A percentile compares a stretch with the other conserved stretches of the same genome.
Evolutionary conservation across 2,329 filamentous ascomycete genomes (phyloP).

Genomic region (Ceratocystis alfenasii): DNA sequence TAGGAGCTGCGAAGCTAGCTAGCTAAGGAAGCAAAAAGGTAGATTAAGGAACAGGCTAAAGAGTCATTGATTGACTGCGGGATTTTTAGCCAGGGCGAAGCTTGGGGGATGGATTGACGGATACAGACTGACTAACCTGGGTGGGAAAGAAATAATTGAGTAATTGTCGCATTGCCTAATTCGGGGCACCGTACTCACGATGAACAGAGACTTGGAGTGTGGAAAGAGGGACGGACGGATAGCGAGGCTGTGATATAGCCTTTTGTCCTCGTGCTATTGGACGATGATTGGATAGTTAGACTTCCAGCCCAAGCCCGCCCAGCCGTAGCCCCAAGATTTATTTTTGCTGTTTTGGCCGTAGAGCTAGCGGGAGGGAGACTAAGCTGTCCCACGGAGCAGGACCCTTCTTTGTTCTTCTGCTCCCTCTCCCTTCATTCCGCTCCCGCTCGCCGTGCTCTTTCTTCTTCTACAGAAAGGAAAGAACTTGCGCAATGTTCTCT

Average conservation of each 20-base stretch:
- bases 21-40: not conserved
- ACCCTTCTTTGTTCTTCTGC: not conserved
- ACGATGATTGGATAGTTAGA: not conserved
- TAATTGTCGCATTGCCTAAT: too few species aligned
- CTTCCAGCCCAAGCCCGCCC: not conserved
- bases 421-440: not conserved
- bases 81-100: not conserved
- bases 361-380: not conserved
- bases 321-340: not conserved
- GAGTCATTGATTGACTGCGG: not conserved
- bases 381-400: not conserved
- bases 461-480: not conserved
- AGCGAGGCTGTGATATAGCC: not conserved
- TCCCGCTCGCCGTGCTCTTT: not conserved
- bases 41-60: slow-evolving; percentile 1
- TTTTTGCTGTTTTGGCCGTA: not conserved
- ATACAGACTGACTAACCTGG: too few species aligned
- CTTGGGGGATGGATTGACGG: too few species aligned
- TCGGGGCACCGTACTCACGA: not conserved
- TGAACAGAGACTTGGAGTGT: not conserved
- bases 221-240: not conserved
- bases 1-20: not conserved
- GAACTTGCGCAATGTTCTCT: too few species aligned
- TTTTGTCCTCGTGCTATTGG: not conserved
- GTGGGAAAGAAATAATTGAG: too few species aligned